Evolutionary conservation across 2,329 filamentous ascomycete genomes (phyloP).

Genomic region (Neocucurbitaria cava): DNA sequence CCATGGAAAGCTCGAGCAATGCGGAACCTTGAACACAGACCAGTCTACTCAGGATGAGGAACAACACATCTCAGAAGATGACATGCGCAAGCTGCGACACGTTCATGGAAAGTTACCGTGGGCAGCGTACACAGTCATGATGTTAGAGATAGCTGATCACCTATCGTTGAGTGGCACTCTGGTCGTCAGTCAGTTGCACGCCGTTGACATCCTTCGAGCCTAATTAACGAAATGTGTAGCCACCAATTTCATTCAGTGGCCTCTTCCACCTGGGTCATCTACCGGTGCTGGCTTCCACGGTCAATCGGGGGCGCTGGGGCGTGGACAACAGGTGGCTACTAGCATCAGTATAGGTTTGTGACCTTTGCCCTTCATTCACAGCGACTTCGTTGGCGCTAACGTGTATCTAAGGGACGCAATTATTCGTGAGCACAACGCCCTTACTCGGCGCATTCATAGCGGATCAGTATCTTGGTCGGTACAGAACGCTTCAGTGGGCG

Average conservation of each 20-base stretch:
- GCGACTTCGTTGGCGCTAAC: constrained; percentile 25
- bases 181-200: constrained; percentile 26
- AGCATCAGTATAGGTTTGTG: constrained; percentile 30
- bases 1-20: not conserved
- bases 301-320: constrained; percentile 36
- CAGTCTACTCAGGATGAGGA: not conserved
- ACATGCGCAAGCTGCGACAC: constrained; percentile 26
- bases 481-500: constrained; percentile 64
- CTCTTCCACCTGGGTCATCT: constrained; percentile 53
- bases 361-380: constrained; percentile 29
- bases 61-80: not conserved
- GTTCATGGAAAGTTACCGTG: constrained; percentile 41
- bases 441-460: constrained; percentile 63
- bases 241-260: constrained; percentile 50
- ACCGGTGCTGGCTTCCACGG: constrained; percentile 32
- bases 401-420: not conserved
- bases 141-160: constrained; percentile 41
- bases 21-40: not conserved
- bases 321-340: constrained; percentile 36
- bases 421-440: constrained; percentile 48
- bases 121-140: constrained; percentile 39
- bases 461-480: constrained; percentile 66
- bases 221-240: constrained; percentile 16
- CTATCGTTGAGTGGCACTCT: constrained; percentile 44
- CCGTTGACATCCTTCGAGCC: not conserved